Evolutionary conservation across 108 stramenopile genomes (phyloP), one percentile per base, ranked within the genome.

Genomic region (Nitzschia sp.): DNA sequence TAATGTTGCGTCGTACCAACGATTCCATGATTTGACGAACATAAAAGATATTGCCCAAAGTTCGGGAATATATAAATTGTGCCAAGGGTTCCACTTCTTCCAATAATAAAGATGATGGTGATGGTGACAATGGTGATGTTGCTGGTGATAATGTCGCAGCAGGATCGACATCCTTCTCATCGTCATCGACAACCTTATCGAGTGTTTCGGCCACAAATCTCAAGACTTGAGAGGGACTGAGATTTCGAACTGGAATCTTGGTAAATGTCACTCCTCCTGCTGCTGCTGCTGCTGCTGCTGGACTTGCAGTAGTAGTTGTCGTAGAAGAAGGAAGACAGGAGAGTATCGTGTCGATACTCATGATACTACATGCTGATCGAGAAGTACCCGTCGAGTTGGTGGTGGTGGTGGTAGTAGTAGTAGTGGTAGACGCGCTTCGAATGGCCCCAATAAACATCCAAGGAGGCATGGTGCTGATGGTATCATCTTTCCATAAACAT

Each of bases 1-100:
- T 64, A 28, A 83, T 55, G 3, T 81, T 75, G 27, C 74, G 77
- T 27, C 82, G 67, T 27, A 78, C 69, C n/a, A 86, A 50, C 17
- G 79, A 79, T 38, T 77, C 76, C 65, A 86, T 46, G 21, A 78
- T 55, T 58, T 70, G 60, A 19, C 68, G 31, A 1, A 48, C n/a
- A 60, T 63, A 71, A 61, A 77, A 77, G 17, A 71, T 60, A 50
- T 77, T 77, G 3, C 76, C 76, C 44, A 52, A 55, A 8, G 76
- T 77, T 28, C 63, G 58, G 4, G 45, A 45, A 35, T 65, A 77
- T 5, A 77, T 58, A 16, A 71, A 6, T 31, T 70, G 35, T 11
- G 76, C 44, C n/a, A 77, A 48, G 1, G 63, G 47, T 22, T 29
- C 22, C 22, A 23, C 30, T 52, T 65, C 57, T 1, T 58, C 47